Evolutionary conservation across 2,329 filamentous ascomycete genomes (phyloP).

Genomic region (Arthrobotrys entomopaga): DNA sequence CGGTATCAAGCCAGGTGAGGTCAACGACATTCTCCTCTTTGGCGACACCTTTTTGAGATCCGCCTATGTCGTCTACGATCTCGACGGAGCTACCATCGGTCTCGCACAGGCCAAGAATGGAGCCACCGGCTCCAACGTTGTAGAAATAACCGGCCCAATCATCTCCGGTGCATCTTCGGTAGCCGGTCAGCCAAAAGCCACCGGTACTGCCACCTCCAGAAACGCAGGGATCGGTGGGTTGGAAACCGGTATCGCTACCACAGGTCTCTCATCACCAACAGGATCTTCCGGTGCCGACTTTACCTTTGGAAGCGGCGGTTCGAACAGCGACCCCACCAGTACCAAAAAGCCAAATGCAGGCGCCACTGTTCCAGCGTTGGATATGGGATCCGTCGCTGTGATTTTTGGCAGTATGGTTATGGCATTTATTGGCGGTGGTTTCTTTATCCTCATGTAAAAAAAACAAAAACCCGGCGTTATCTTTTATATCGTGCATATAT

Average conservation of each 20-base stretch:
- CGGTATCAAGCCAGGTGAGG: conserved; percentile 70
- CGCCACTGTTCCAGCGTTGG: conserved; percentile 26
- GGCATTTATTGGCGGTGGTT: conserved; percentile 32
- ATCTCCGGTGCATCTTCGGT: conserved; percentile 28
- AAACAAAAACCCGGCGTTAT: no score
- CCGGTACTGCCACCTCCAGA: conserved; percentile 36
- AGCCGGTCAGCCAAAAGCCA: conserved; percentile 29
- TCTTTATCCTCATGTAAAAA: conserved; percentile 34
- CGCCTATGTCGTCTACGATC: conserved; percentile 79
- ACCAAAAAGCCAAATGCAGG: conserved; percentile 27
- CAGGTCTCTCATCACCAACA: conserved; percentile 18
- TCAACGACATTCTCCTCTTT: conserved; percentile 68
- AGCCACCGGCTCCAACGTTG: conserved; percentile 31
- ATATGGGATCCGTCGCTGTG: conserved; percentile 32
- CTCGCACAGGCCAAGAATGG: conserved; percentile 40
- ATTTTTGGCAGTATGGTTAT: conserved; percentile 38
- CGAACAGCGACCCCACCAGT: conserved; percentile 2
- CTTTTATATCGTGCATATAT: neutral
- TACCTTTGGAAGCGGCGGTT: conserved; percentile 23
- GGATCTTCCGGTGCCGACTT: conserved; percentile 17
- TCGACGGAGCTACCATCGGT: conserved; percentile 62
- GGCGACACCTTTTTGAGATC: conserved; percentile 80
- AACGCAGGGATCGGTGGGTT: conserved; percentile 41
- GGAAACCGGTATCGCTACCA: conserved; percentile 29
- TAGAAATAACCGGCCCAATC: conserved; percentile 45